Evolutionary conservation across 176 grass and related monocot genomes (phyloP), one percentile per base, ranked within the genome.

Genomic region (Cocos nucifera): DNA sequence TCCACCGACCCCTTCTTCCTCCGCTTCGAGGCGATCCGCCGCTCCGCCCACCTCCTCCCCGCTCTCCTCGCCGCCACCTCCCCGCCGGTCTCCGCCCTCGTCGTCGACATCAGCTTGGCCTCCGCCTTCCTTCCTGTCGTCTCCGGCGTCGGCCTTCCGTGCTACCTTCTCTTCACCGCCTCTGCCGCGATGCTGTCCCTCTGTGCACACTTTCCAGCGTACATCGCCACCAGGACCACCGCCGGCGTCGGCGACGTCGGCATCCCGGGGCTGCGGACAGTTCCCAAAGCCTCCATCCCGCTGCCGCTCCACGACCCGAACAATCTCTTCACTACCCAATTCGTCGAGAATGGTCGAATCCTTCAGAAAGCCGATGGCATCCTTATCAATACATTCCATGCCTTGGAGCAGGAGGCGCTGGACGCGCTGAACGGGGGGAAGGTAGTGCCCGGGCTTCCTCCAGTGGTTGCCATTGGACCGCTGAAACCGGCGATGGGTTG

Each of bases 121-220:
- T 77, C 69, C 9, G 22, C 64, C 2, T 74, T 80, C 15, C 55
- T 82, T 62, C 85, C 84, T 19, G 27, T 82, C 9, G 57, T 69
- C 5, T 54, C 18, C 6, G 53, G 56, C 14, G 12, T 74, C 5
- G 22, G 18, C 18, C 29, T 89, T n/a, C 72, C 66, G 21, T 66
- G 82, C 67, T 82, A 89, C 48, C 19, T 89, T 35, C 69, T 89
- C 21, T 89, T 85, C 69, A 49, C 64, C 50, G 51, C 89, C 0
- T 75, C 64, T 6, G 82, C 85, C 0, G 65, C 69, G 54, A 85
- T 95, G 78, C 73, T 95, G n/a, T 79, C 89, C 6, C 65, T 89
- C 27, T 0, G 9, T 64, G 68, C 67, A 1, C 80, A 80, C 55
- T 65, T 78, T 56, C 85, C 85, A 0, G n/a, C 49, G 28, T 71